A percentile compares a stretch with the other conserved stretches of the same genome.
These are phyloP conservation scores for Lumnitzera racemosa DNA, from an alignment of 345 rosid species.

Conservation along the genomic window DNA sequence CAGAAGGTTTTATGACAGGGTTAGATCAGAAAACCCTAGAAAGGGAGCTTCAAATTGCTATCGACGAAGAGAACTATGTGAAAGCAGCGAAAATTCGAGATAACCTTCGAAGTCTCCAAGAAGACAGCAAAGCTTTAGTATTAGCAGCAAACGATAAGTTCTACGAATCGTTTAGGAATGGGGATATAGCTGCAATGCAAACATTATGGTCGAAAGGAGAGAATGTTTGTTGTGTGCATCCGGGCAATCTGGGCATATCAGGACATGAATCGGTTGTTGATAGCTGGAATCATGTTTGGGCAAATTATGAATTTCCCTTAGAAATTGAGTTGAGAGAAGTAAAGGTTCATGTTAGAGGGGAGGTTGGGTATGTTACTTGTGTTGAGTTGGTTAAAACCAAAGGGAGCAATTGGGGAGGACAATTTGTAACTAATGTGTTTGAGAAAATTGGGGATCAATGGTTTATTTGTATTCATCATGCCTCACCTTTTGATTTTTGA, in stretches of 20 bases:
- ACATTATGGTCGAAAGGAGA: slow-evolving; percentile 55
- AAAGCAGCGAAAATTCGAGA: slow-evolving; percentile 86
- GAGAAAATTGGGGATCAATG: slow-evolving; percentile 70
- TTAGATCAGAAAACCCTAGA: slow-evolving; percentile 54
- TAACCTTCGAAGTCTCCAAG: slow-evolving; percentile 45
- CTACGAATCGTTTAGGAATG: slow-evolving; percentile 62
- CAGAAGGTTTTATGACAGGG: not conserved
- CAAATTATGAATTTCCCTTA: slow-evolving; percentile 79
- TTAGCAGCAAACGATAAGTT: slow-evolving; percentile 70
- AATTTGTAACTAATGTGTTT: slow-evolving; percentile 82
- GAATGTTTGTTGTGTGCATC: slow-evolving; percentile 76
- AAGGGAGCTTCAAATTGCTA: slow-evolving; percentile 53
- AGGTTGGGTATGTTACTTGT: slow-evolving; percentile 70
- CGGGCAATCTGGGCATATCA: slow-evolving; percentile 68
- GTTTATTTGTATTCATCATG: slow-evolving; percentile 88
- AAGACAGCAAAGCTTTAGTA: slow-evolving; percentile 59
- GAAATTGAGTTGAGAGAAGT: slow-evolving; percentile 65
- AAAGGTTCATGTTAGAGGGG: slow-evolving; percentile 65
- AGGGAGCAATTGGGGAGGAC: slow-evolving; percentile 95
- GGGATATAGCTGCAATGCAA: slow-evolving; percentile 74
- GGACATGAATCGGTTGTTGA: slow-evolving; percentile 80
- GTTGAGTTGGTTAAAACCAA: slow-evolving; percentile 77
- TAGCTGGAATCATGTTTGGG: slow-evolving; percentile 94
- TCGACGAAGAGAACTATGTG: slow-evolving; percentile 74
- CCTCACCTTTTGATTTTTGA: slow-evolving; percentile 76